Evolutionary conservation across 2,329 filamentous ascomycete genomes (phyloP).

Genomic region (Talaromyces sp.): DNA sequence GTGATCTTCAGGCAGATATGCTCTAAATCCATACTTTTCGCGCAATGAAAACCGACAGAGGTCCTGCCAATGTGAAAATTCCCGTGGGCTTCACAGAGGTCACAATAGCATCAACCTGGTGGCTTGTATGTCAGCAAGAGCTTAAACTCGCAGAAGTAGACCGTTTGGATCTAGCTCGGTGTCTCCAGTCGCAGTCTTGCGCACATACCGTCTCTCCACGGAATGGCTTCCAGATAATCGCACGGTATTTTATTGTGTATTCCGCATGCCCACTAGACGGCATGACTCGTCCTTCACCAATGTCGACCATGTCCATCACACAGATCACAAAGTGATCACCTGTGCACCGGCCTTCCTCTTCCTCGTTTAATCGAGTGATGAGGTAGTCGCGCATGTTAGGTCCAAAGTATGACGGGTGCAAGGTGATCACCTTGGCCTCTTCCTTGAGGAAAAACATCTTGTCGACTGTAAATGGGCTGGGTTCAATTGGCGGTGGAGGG

Average conservation of each 20-base stretch:
- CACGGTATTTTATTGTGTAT: conserved; percentile 92
- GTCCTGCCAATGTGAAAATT: conserved; percentile 66
- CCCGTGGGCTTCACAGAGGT: conserved; percentile 85
- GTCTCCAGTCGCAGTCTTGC: background rate
- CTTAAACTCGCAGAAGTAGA: conserved; percentile 11
- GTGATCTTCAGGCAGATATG: background rate
- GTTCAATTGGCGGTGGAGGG: background rate
- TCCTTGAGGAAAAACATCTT: conserved; percentile 98
- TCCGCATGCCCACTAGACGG: conserved; percentile 90
- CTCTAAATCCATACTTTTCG: conserved; percentile 65
- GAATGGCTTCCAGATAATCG: conserved; percentile 97
- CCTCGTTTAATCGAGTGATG: conserved; percentile 82
- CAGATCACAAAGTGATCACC: conserved; percentile 97
- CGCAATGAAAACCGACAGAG: conserved; percentile 53
- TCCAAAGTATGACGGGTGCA: conserved; percentile 97
- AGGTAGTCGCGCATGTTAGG: conserved; percentile 91
- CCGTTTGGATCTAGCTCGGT: background rate
- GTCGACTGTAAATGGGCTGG: conserved; percentile 18
- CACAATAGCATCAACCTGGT: conserved; percentile 88
- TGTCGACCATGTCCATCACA: conserved; percentile 94
- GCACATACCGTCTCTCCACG: conserved; percentile 89
- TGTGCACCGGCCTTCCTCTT: conserved; percentile 93
- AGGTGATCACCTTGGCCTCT: conserved; percentile 88
- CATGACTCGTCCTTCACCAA: conserved; percentile 89
- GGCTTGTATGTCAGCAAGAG: conserved; percentile 30